Percentiles rank a stretch among this genome's conserved stretches.
phyloP scores from a whole-genome alignment of 768 basidiomycete species.

The Rubroboletus satanas region DNA sequence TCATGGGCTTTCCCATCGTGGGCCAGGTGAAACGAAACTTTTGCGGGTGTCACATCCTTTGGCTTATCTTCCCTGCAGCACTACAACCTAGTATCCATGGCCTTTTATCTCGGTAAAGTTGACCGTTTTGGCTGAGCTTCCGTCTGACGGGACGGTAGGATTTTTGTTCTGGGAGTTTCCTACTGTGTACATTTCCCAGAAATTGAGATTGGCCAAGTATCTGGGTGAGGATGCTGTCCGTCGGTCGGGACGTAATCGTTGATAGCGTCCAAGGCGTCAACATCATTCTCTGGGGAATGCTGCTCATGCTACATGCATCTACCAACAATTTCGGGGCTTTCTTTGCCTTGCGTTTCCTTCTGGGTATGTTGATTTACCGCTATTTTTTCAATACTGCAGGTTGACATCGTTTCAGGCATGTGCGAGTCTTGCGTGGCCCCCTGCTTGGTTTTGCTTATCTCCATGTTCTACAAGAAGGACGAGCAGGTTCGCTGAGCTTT shows the following conservation, averaged over 20 bases:
- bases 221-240: constrained; percentile 39
- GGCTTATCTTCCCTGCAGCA: constrained; percentile 33
- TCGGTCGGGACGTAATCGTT: not conserved
- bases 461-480: constrained; percentile 68
- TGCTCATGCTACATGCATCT: constrained; percentile 59
- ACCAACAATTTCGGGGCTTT: constrained; percentile 57
- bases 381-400: not conserved
- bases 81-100: constrained; percentile 61
- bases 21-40: constrained; percentile 43
- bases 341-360: constrained; percentile 57
- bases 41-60: not conserved
- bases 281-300: constrained; percentile 54
- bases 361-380: constrained; percentile 37
- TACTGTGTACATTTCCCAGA: constrained; percentile 62
- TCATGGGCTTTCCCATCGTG: constrained; percentile 64
- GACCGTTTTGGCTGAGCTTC: not conserved
- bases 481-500: constrained; percentile 42
- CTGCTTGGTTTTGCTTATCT: constrained; percentile 56
- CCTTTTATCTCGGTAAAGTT: constrained; percentile 56
- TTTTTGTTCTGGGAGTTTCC: constrained; percentile 63
- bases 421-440: constrained; percentile 65
- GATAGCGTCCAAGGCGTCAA: constrained; percentile 40
- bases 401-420: constrained; percentile 43
- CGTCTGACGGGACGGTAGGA: constrained; percentile 31
- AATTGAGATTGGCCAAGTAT: constrained; percentile 56